Base-by-base conservation (phyloP, 2,329 filamentous ascomycete species). In the Fragosphaeria purpurea region DNA sequence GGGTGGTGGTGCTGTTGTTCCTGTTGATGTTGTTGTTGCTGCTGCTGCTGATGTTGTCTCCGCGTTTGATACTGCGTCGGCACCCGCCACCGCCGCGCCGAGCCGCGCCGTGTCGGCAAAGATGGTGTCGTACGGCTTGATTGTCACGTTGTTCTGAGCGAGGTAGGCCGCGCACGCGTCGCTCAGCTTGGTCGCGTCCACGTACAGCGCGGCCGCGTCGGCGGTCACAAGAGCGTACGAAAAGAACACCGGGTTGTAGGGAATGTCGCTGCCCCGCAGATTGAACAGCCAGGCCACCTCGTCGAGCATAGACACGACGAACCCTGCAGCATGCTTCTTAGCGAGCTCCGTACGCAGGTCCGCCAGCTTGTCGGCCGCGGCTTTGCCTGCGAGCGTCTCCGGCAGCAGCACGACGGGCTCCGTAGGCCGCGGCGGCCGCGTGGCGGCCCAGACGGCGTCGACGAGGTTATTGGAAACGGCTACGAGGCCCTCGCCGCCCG, bases 241-340 rank as follows among this genome's bases (percentile, higher is more conserved):
- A 69, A 97, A 97, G 73, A 98, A 97, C 46, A 98, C 93, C 0
- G 93, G 93, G 63, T 98, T 98, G 71, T 93, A 98, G 0, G 89
- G 88, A 57, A 98, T 97, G 64, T 97, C 93, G 65, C 78, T 93
- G 59, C 93, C 93, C 59, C 93, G 83, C 46, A 98, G 71, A 68
- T 98, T 98, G 73, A 96, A 96, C n/a, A 98, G 76, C 93, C 93
- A 98, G 9, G 93, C 93, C 60, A 96, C 82, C 67, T 98, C 93
- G 61, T 98, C 93, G 42, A 98, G 79, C 83, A 94, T 90, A 6
- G 90, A 96, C 44, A 97, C 80, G 46, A 97, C 82, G 59, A 97
- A 88, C 1, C 88, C 91, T 13, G 83, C 78, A 6, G 83, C 85
- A 63, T 93, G 93, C 70, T 87, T 94, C 74, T 93, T 95, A 54